Evolutionary conservation across 2,329 filamentous ascomycete species (phyloP).

Genomic region (Botrytis paeoniae): DNA sequence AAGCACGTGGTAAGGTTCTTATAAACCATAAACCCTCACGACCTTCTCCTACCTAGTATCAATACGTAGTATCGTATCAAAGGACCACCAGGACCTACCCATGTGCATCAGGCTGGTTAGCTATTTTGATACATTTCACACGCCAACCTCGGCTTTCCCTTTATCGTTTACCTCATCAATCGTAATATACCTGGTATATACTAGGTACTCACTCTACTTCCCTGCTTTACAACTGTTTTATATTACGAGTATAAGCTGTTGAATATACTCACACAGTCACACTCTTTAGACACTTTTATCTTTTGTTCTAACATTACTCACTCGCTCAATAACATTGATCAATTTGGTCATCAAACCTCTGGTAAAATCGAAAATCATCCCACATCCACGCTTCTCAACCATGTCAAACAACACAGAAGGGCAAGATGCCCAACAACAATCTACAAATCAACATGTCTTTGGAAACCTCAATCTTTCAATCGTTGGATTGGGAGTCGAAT

Average conservation of each 20-base stretch:
- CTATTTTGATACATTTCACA: background rate
- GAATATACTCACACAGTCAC: background rate
- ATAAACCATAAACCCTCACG: background rate
- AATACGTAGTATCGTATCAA: too few relatives aligned
- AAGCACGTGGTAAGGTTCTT: too few relatives aligned
- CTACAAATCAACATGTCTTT: slow-evolving; percentile 26
- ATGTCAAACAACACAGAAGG: background rate
- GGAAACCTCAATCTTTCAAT: slow-evolving; percentile 59
- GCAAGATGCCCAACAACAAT: background rate
- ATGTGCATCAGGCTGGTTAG: background rate
- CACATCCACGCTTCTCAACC: background rate
- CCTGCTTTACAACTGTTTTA: background rate
- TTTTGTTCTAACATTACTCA: background rate
- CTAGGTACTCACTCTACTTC: too few relatives aligned
- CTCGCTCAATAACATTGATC: background rate
- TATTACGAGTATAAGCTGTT: background rate
- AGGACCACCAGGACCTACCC: background rate
- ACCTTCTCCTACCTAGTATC: background rate
- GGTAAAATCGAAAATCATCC: background rate
- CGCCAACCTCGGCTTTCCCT: slow-evolving; percentile 3
- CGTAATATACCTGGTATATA: background rate
- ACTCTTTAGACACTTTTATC: background rate
- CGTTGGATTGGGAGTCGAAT: slow-evolving; percentile 56
- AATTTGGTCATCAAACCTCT: background rate
- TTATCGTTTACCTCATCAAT: background rate